Conservation (phyloP, 2,329 filamentous ascomycete species). For the Aaosphaeria pasadenensis region DNA sequence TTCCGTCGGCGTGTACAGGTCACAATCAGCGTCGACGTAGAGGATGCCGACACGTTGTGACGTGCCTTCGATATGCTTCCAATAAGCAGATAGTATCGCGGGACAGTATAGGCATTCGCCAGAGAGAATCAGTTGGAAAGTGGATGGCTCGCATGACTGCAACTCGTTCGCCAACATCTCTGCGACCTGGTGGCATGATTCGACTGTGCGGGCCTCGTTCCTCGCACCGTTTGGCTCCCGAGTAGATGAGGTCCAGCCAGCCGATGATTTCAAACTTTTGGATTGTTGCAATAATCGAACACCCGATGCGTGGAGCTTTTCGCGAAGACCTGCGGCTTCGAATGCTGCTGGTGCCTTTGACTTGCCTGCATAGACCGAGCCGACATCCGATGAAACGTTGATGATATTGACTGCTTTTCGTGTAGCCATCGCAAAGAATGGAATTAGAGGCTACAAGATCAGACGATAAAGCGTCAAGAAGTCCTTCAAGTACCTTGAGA, state of each 20-base stretch:
- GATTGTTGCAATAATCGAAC: constrained; percentile 1
- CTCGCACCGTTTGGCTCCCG: constrained; percentile 9
- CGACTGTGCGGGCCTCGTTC: constrained; percentile 10
- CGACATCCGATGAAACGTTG: constrained; percentile 11
- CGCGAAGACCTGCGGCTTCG: constrained; percentile 1
- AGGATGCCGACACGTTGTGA: constrained; percentile 8
- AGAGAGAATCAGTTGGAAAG: constrained; percentile 12
- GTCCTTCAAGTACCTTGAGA: too few relatives aligned
- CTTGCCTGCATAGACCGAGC: constrained; percentile 13
- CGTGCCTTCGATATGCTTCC: constrained; percentile 1
- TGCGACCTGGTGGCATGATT: constrained; percentile 5
- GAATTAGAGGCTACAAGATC: too few relatives aligned
- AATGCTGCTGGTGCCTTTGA: constrained; percentile 10
- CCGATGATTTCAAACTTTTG: constrained; percentile 1
- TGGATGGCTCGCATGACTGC: constrained; percentile 1
- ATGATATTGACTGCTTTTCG: constrained; percentile 4
- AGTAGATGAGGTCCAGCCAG: constrained; percentile 3
- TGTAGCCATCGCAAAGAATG: too few relatives aligned
- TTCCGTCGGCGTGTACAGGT: constrained; percentile 11
- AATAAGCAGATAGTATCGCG: constrained; percentile 7
- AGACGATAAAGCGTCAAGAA: too few relatives aligned
- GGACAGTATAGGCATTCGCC: constrained; percentile 19
- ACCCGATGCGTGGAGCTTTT: constrained; percentile 5
- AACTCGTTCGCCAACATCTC: background rate
- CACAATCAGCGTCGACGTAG: constrained; percentile 17